These are phyloP conservation scores for Coelastrella sp. DNA, from an alignment of 139 green algal species.

Conservation along the genomic window DNA sequence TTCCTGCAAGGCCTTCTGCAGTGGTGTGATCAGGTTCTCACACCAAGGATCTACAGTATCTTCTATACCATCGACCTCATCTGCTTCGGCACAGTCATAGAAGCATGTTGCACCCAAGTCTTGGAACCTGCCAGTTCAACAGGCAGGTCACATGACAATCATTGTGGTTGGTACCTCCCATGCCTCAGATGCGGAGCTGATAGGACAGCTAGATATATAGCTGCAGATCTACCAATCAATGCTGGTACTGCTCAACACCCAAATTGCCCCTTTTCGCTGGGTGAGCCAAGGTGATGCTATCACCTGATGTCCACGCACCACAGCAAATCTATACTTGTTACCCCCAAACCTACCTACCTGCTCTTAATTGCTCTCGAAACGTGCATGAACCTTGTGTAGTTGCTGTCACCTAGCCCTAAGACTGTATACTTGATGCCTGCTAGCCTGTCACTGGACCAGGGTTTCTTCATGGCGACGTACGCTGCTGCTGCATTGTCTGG, in stretches of 20 bases:
- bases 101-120: conserved; percentile 88
- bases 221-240: too few relatives aligned
- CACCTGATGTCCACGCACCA: neutral
- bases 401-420: conserved; percentile 95
- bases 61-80: conserved; percentile 95
- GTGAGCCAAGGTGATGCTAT: too few relatives aligned
- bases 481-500: conserved; percentile 93
- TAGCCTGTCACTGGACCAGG: conserved; percentile 47
- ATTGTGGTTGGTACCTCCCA: too few relatives aligned
- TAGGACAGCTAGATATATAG: too few relatives aligned
- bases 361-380: conserved; percentile 79
- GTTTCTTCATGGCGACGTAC: conserved; percentile 68
- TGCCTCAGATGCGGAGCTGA: too few relatives aligned
- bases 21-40: neutral
- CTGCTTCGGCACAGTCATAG: conserved; percentile 81
- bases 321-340: neutral
- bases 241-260: neutral
- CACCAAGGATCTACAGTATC: conserved; percentile 50
- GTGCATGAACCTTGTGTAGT: conserved; percentile 96
- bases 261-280: neutral
- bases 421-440: conserved; percentile 85
- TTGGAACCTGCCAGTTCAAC: conserved; percentile 57
- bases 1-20: conserved; percentile 12
- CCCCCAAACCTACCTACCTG: neutral
- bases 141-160: neutral